These are phyloP conservation scores for Geranomyces variabilis DNA, from an alignment of 192 early-diverging fungal species.

Conservation along the genomic window DNA sequence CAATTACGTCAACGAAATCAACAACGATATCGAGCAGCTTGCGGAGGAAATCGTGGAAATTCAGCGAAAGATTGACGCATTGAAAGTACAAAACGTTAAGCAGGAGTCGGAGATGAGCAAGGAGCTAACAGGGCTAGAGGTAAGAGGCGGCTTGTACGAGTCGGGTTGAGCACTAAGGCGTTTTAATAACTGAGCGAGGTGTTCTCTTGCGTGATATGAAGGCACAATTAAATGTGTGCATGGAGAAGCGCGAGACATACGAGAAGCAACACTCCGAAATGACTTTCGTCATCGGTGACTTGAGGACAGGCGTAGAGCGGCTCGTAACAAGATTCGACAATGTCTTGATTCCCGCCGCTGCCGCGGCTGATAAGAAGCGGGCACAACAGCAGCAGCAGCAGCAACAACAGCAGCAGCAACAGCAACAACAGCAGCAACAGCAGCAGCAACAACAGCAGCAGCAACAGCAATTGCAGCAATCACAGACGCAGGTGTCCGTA, in stretches of 20 bases:
- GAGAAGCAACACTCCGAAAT: slow-evolving; percentile 51
- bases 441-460: not conserved
- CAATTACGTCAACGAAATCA: slow-evolving; percentile 70
- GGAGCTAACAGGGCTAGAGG: slow-evolving; percentile 48
- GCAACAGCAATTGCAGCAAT: too few relatives aligned
- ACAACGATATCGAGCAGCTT: slow-evolving; percentile 62
- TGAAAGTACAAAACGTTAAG: slow-evolving; percentile 46
- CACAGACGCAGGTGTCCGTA: too few relatives aligned
- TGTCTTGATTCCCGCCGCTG: not conserved
- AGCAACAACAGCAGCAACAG: not conserved
- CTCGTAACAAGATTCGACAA: slow-evolving; percentile 42
- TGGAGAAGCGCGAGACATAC: slow-evolving; percentile 34
- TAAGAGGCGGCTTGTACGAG: too few relatives aligned
- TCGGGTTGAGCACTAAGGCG: too few relatives aligned
- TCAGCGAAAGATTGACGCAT: slow-evolving; percentile 51
- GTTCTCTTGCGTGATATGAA: slow-evolving; percentile 10
- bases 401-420: slow-evolving; percentile 4
- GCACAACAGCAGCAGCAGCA: not conserved
- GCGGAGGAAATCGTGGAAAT: slow-evolving; percentile 61
- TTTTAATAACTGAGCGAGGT: too few relatives aligned
- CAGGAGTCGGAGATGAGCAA: slow-evolving; percentile 50
- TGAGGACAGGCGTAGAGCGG: slow-evolving; percentile 43
- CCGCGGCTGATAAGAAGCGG: not conserved
- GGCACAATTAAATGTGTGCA: slow-evolving; percentile 41
- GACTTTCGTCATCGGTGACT: slow-evolving; percentile 36